Percentiles rank a stretch among this genome's conserved stretches.
phyloP scores from a whole-genome alignment of 805 yeast species.

The Candida sphagnicola region DNA sequence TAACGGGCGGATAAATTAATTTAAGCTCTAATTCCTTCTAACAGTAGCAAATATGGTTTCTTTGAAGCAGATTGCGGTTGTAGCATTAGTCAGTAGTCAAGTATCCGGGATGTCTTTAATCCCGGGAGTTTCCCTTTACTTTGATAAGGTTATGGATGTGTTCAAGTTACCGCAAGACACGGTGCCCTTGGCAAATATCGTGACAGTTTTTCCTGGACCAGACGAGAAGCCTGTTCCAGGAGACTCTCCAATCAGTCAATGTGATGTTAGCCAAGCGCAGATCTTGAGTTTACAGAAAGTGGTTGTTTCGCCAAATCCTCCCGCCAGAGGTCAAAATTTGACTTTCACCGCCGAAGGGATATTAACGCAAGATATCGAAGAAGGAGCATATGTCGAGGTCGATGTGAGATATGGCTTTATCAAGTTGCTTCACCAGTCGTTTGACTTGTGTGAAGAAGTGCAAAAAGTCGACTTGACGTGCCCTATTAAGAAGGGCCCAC shows the following conservation, averaged over 20 bases:
- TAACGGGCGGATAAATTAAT: no score
- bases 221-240: conserved; percentile 80
- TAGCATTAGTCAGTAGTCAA: conserved; percentile 4
- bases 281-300: conserved; percentile 58
- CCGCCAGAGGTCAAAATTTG: conserved; percentile 77
- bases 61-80: conserved; percentile 11
- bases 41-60: conserved; percentile 17
- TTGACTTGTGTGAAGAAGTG: conserved; percentile 86
- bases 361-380: conserved; percentile 51
- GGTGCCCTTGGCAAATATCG: neutral
- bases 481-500: conserved; percentile 71
- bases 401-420: conserved; percentile 92
- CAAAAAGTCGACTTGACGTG: conserved; percentile 81
- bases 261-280: conserved; percentile 67
- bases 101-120: conserved; percentile 16
- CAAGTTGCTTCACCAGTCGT: conserved; percentile 81
- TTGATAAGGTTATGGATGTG: conserved; percentile 11
- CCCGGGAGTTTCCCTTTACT: conserved; percentile 13
- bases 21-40: no score
- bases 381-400: conserved; percentile 93
- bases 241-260: conserved; percentile 74
- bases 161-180: conserved; percentile 5
- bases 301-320: conserved; percentile 79
- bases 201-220: conserved; percentile 27
- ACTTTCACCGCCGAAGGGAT: conserved; percentile 74